Percentiles rank a stretch among this genome's conserved stretches.
Conservation (phyloP, 441 rosid species). For the Bruguiera hainesii region DNA sequence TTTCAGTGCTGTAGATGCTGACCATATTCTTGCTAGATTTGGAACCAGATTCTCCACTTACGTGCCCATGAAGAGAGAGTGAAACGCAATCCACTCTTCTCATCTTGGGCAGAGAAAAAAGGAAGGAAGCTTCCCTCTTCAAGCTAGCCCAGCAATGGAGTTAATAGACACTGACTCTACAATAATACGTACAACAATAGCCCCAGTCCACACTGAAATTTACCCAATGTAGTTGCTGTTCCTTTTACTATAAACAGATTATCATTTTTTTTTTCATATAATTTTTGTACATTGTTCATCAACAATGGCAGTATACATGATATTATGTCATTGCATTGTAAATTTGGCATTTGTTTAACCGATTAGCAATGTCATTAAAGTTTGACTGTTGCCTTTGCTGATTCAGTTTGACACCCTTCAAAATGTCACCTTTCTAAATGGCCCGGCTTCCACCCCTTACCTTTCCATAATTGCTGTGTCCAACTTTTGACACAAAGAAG, state of each 20-base stretch:
- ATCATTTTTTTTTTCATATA: no score
- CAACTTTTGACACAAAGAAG: conserved; percentile 22
- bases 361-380: neutral
- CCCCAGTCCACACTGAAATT: no score
- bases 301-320: no score
- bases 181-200: no score
- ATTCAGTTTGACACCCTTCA: conserved; percentile 15
- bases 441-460: conserved; percentile 8
- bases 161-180: neutral
- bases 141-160: conserved; percentile 12
- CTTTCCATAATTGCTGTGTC: conserved; percentile 12
- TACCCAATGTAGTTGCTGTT: no score
- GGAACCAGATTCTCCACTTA: neutral
- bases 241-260: no score
- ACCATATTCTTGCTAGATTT: neutral
- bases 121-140: conserved; percentile 15
- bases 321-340: neutral
- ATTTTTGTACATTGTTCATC: no score
- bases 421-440: conserved; percentile 4
- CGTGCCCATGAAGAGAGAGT: conserved; percentile 21
- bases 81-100: conserved; percentile 27
- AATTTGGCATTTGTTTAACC: neutral
- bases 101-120: conserved; percentile 15
- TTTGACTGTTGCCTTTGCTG: conserved; percentile 7
- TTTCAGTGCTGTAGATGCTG: neutral